phyloP scores from a whole-genome alignment of 2,329 filamentous ascomycete species.

The Apiospora aurea region DNA sequence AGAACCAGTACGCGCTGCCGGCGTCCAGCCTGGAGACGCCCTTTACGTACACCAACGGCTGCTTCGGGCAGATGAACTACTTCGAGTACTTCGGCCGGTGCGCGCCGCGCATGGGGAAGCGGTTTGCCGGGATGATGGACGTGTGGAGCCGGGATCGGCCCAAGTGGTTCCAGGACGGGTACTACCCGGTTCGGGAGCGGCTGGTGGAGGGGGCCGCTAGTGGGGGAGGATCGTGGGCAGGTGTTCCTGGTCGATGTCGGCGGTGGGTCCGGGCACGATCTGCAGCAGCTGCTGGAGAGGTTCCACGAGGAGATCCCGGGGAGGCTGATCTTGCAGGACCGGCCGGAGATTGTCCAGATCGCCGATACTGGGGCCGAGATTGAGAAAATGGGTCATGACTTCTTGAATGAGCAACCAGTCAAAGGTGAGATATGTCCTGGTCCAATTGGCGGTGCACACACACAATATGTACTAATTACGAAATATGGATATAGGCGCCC shows the following conservation, averaged over 20 bases:
- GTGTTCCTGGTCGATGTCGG: conserved; percentile 50
- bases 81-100: conserved; percentile 1
- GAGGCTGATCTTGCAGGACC: conserved; percentile 47
- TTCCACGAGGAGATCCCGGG: conserved; percentile 40
- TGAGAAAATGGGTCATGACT: neutral
- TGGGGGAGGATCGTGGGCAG: conserved; percentile 31
- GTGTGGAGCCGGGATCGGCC: conserved; percentile 5
- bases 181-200: conserved; percentile 33
- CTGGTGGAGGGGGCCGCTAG: conserved; percentile 31
- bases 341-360: conserved; percentile 34
- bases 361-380: neutral
- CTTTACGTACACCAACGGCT: neutral
- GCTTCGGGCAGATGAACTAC: neutral
- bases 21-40: neutral
- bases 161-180: neutral
- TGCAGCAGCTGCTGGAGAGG: conserved; percentile 41
- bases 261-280: conserved; percentile 49
- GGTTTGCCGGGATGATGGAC: neutral
- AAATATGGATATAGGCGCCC: conserved; percentile 40
- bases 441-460: no score
- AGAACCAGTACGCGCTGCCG: neutral
- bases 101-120: neutral
- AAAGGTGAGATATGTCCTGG: neutral
- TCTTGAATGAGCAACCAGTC: neutral
- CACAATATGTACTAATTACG: no score